phyloP scores from a whole-genome alignment of 805 yeast species.

The Myxozyma neglecta region DNA sequence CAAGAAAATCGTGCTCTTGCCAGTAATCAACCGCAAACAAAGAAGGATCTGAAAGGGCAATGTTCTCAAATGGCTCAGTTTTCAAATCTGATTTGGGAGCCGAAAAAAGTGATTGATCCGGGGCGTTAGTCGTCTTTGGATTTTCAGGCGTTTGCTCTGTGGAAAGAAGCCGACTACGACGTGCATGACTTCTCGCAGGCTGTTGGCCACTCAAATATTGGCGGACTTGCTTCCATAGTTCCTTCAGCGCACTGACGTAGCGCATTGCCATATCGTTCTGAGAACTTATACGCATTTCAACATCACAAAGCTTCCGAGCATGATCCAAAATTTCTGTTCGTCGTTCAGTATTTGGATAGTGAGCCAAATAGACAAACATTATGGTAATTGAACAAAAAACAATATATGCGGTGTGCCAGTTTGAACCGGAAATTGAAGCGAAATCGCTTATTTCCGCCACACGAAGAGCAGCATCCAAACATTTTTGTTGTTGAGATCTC shows the following conservation, averaged over 20 bases:
- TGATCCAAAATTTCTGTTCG: slow-evolving; percentile 7
- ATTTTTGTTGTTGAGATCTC: slow-evolving; percentile 20
- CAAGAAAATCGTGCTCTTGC: neutral
- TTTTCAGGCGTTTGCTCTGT: too few species aligned
- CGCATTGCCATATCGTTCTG: slow-evolving; percentile 23
- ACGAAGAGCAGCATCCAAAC: slow-evolving; percentile 18
- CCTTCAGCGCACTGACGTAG: slow-evolving; percentile 24
- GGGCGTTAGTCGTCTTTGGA: neutral
- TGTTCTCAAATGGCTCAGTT: neutral
- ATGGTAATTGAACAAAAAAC: slow-evolving; percentile 26
- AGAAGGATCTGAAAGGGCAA: neutral
- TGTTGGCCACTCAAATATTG: slow-evolving; percentile 5
- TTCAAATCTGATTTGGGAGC: neutral
- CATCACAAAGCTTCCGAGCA: slow-evolving; percentile 24
- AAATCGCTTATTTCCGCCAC: slow-evolving; percentile 21
- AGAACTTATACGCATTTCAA: slow-evolving; percentile 14
- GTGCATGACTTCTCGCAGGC: neutral
- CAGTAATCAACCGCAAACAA: neutral
- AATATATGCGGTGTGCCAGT: slow-evolving; percentile 23
- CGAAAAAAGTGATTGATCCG: neutral
- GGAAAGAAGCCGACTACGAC: neutral
- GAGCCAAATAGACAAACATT: slow-evolving; percentile 26
- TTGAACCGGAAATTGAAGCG: slow-evolving; percentile 12
- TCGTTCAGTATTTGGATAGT: slow-evolving; percentile 6
- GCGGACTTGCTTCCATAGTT: slow-evolving; percentile 23